Evolutionary conservation across 352 stramenopile genomes (phyloP).

Genomic region (Globisporangium camurandrum): DNA sequence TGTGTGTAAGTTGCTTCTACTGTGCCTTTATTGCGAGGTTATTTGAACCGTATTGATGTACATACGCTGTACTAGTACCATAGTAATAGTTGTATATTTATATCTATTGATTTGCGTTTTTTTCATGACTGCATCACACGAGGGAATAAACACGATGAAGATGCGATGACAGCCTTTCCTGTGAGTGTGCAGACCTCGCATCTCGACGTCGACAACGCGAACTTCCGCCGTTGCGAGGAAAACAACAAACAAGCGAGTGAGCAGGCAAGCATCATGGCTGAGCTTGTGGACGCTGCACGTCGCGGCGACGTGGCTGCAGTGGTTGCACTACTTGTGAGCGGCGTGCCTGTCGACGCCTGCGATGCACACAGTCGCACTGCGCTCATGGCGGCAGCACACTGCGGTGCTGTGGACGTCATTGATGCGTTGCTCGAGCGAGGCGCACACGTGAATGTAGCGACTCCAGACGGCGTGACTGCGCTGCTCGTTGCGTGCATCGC

Average conservation of each 20-base stretch:
- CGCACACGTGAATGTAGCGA: background rate
- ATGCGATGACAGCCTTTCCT: no score
- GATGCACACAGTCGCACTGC: background rate
- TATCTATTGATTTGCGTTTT: no score
- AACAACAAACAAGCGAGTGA: background rate
- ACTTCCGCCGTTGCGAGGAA: no score
- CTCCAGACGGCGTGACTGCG: background rate
- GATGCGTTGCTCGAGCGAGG: background rate
- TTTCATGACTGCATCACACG: no score
- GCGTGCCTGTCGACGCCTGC: background rate
- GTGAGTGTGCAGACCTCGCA: no score
- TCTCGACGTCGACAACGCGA: no score
- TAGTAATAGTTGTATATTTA: no score
- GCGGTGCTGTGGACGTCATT: background rate
- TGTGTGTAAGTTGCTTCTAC: no score
- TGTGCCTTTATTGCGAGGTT: no score
- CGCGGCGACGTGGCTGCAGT: background rate
- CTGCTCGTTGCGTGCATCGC: background rate
- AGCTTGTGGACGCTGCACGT: background rate
- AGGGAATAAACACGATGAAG: no score
- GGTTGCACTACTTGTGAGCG: slow-evolving; percentile 30
- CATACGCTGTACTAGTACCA: no score
- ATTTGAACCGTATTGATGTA: no score
- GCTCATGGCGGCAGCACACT: background rate
- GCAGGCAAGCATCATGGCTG: background rate